Conservation (phyloP, 2,329 filamentous ascomycete genomes). For the Clarireedia hainanense region DNA sequence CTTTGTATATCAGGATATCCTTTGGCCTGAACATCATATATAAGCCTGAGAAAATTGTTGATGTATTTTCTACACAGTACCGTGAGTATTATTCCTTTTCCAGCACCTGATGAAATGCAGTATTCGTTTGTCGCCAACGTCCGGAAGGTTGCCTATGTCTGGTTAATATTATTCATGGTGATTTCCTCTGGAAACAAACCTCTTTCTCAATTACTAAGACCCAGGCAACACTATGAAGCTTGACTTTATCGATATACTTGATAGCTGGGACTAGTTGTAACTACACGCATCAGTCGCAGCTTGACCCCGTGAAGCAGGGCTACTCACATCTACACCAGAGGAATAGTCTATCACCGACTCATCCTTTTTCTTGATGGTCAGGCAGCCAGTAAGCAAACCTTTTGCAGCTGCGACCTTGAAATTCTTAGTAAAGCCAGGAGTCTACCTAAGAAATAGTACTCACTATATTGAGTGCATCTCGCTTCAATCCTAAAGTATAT, state of each 20-base stretch:
- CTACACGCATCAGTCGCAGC: constrained; percentile 26
- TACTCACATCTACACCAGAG: constrained; percentile 33
- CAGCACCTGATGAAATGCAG: constrained; percentile 40
- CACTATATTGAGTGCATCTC: constrained; percentile 64
- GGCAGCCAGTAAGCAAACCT: constrained; percentile 56
- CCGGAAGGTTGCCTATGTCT: constrained; percentile 63
- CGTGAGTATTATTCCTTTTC: constrained; percentile 60
- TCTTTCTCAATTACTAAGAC: constrained; percentile 75
- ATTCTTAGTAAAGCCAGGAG: neutral
- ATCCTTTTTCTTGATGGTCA: constrained; percentile 40
- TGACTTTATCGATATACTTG: constrained; percentile 40
- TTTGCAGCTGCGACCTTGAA: constrained; percentile 65
- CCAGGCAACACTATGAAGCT: constrained; percentile 48
- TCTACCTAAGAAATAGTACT: constrained; percentile 19
- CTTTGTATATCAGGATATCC: constrained; percentile 74
- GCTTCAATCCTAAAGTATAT: constrained; percentile 55
- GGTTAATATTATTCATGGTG: constrained; percentile 15
- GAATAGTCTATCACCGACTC: constrained; percentile 34
- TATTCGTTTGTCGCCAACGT: constrained; percentile 52
- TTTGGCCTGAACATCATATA: constrained; percentile 50
- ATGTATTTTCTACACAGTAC: constrained; percentile 32
- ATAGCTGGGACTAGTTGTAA: constrained; percentile 54
- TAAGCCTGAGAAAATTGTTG: neutral
- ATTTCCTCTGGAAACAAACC: constrained; percentile 32
- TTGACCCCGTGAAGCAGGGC: neutral